These are phyloP conservation scores for Umbelopsis sp. DNA, from an alignment of 192 early-diverging fungal species.

Conservation along the genomic window DNA sequence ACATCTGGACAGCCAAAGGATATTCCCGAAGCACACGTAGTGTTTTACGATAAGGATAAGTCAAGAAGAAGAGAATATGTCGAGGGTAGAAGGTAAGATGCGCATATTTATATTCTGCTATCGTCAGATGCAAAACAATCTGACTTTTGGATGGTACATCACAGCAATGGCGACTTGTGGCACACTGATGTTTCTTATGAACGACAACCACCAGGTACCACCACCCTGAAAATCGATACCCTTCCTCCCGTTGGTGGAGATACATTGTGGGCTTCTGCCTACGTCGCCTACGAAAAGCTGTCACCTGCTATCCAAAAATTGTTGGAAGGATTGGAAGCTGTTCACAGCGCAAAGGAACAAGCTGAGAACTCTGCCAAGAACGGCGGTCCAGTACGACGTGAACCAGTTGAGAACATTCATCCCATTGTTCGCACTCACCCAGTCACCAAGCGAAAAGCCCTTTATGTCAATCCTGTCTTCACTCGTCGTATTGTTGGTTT, in stretches of 20 bases:
- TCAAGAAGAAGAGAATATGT: constrained; percentile 44
- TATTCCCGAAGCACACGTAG: constrained; percentile 22
- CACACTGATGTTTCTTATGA: constrained; percentile 63
- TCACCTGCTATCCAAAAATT: constrained; percentile 27
- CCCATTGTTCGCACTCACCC: constrained; percentile 68
- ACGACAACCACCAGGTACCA: constrained; percentile 51
- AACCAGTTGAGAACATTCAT: constrained; percentile 35
- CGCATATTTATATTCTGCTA: too few relatives aligned
- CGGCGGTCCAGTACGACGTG: constrained; percentile 29
- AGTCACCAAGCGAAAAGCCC: constrained; percentile 67
- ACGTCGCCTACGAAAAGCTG: constrained; percentile 34
- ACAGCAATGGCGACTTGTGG: constrained; percentile 29
- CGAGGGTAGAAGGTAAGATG: constrained; percentile 16
- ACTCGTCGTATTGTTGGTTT: constrained; percentile 59
- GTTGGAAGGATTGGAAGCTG: constrained; percentile 33
- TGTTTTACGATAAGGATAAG: constrained; percentile 16
- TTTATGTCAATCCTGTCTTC: constrained; percentile 67
- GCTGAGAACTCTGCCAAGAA: neutral
- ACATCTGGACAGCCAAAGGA: constrained; percentile 25
- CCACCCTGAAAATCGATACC: constrained; percentile 53
- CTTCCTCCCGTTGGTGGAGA: constrained; percentile 41
- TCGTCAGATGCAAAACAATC: too few relatives aligned
- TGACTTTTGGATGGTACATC: neutral
- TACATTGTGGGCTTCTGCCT: constrained; percentile 31
- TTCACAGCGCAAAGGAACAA: constrained; percentile 38